phyloP scores from a whole-genome alignment of 2,329 filamentous ascomycete species.

The Fusarium torreyae region DNA sequence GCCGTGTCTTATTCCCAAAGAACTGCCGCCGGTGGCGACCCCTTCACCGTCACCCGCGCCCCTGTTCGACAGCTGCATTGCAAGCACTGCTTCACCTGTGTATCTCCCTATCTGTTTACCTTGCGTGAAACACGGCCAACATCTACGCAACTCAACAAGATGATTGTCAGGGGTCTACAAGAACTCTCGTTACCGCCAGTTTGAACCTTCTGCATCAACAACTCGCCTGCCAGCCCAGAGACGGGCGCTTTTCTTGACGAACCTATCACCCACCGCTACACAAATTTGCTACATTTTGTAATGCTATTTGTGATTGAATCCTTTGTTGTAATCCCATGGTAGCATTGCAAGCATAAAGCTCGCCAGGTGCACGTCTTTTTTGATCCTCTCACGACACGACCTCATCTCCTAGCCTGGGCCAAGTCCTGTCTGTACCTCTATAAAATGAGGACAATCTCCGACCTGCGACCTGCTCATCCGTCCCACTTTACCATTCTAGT shows the following conservation, averaged over 20 bases:
- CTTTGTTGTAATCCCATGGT: conserved; percentile 11
- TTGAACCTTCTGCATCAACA: conserved; percentile 40
- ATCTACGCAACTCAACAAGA: no score
- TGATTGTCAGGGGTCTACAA: no score
- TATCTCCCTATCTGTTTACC: no score
- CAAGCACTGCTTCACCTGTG: no score
- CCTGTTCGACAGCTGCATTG: no score
- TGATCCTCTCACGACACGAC: conserved; percentile 13
- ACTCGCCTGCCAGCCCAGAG: conserved; percentile 40
- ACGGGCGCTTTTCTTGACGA: conserved; percentile 32
- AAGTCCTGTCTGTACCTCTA: conserved; percentile 3
- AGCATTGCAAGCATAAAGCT: conserved; percentile 1
- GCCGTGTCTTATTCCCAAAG: no score
- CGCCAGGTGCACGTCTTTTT: conserved; percentile 32
- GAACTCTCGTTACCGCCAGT: no score
- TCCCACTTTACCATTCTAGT: conserved; percentile 33
- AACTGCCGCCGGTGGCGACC: no score
- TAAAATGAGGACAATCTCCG: conserved; percentile 26
- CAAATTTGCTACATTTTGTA: conserved; percentile 19
- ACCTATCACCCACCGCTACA: conserved; percentile 39
- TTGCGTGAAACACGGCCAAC: no score
- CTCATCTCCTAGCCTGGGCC: conserved; percentile 12
- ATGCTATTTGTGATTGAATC: background rate
- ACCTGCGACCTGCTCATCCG: conserved; percentile 34
- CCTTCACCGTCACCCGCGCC: no score